These are phyloP conservation scores for Aspergillus phoenicis DNA, from an alignment of 2,329 filamentous ascomycete genomes.

Conservation along the genomic window DNA sequence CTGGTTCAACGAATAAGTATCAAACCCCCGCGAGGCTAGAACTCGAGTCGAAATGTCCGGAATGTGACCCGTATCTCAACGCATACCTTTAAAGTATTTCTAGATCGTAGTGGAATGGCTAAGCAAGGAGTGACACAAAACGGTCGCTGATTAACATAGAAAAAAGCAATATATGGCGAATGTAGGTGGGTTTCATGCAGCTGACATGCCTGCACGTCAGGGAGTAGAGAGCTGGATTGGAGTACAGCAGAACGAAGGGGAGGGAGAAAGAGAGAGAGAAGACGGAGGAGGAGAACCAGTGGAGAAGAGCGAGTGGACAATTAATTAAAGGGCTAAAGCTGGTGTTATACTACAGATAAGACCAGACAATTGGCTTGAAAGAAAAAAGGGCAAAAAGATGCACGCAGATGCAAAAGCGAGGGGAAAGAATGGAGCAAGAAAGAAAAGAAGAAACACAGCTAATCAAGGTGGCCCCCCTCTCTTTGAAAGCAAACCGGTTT, in stretches of 20 bases:
- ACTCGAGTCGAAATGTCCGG: background rate
- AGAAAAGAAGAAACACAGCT: constrained; percentile 5
- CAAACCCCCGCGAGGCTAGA: background rate
- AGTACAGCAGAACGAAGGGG: constrained; percentile 3
- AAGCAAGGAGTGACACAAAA: constrained; percentile 2
- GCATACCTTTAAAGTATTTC: background rate
- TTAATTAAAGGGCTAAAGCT: background rate
- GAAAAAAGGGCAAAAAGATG: too few relatives aligned
- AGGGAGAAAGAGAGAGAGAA: constrained; percentile 6
- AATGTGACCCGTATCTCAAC: background rate
- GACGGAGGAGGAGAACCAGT: background rate
- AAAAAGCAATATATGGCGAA: constrained; percentile 2
- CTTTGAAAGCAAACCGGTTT: constrained; percentile 7
- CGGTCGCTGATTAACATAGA: constrained; percentile 2
- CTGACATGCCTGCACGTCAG: constrained; percentile 27
- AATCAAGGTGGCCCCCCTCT: background rate
- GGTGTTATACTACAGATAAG: constrained; percentile 1
- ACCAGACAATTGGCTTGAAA: too few relatives aligned
- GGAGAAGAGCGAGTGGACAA: constrained; percentile 7
- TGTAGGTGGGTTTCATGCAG: constrained; percentile 14
- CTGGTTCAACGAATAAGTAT: background rate
- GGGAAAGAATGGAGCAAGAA: constrained; percentile 5
- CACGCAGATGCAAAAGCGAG: background rate
- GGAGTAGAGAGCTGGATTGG: background rate
- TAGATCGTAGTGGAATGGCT: background rate